Evolutionary conservation across 805 yeast genomes (phyloP).

Genomic region (Starmerella apis): DNA sequence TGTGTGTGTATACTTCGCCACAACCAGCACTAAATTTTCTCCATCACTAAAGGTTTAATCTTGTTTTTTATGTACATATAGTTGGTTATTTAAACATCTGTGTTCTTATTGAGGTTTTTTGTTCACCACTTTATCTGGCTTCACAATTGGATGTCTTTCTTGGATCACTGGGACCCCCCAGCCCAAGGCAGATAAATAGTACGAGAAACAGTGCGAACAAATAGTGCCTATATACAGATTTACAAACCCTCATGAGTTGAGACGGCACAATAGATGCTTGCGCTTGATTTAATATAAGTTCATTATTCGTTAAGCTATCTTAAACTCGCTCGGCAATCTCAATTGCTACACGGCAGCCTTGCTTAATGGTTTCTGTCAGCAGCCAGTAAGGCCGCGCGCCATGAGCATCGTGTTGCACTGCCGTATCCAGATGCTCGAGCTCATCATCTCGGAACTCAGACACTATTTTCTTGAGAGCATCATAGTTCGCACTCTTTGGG

Average conservation of each 20-base stretch:
- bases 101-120: too few species aligned
- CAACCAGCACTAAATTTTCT: neutral
- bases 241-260: too few species aligned
- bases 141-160: too few species aligned
- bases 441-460: conserved; percentile 85
- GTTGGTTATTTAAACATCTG: too few species aligned
- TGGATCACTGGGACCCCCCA: too few species aligned
- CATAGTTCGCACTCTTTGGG: conserved; percentile 48
- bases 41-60: too few species aligned
- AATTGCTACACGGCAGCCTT: conserved; percentile 77
- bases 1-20: neutral
- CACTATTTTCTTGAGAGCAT: conserved; percentile 49
- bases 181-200: too few species aligned
- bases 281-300: neutral
- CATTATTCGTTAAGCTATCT: neutral
- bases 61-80: too few species aligned
- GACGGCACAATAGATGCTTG: too few species aligned
- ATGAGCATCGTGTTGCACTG: conserved; percentile 82
- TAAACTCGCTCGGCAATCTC: conserved; percentile 80
- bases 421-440: conserved; percentile 88
- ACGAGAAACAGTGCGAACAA: too few species aligned
- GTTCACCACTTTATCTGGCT: too few species aligned
- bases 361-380: conserved; percentile 76
- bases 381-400: conserved; percentile 86
- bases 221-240: too few species aligned